Conservation (phyloP, 306 rosid genomes). For the Styphnolobium japonicum region DNA sequence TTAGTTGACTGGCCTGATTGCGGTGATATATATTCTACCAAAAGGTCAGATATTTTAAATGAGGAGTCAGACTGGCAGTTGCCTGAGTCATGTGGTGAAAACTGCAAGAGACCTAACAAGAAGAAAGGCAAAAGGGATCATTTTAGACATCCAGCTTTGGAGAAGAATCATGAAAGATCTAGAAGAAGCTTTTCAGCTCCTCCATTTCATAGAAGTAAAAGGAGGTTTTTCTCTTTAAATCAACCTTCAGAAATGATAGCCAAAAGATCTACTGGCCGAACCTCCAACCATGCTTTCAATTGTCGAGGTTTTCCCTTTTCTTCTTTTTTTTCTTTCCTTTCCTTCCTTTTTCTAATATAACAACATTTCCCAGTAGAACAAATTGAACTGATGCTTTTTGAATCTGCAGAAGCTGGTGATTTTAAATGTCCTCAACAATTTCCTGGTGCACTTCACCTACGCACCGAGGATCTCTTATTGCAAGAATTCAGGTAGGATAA, state of each 20-base stretch:
- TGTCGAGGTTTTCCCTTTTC: slow-evolving; percentile 43
- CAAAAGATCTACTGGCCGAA: slow-evolving; percentile 29
- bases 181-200: slow-evolving; percentile 84
- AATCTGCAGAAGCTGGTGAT: slow-evolving; percentile 44
- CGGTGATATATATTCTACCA: slow-evolving; percentile 23
- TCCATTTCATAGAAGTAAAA: slow-evolving; percentile 65
- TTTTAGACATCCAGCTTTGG: slow-evolving; percentile 28
- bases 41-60: slow-evolving; percentile 30
- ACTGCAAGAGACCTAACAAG: slow-evolving; percentile 26
- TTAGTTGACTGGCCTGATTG: slow-evolving; percentile 33
- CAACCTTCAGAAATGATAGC: slow-evolving; percentile 36
- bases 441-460: slow-evolving; percentile 18
- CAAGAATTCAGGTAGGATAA: slow-evolving; percentile 44
- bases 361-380: slow-evolving; percentile 9
- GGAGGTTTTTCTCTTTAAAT: slow-evolving; percentile 52
- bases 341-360: slow-evolving; percentile 3
- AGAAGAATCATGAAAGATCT: slow-evolving; percentile 39
- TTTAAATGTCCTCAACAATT: slow-evolving; percentile 34
- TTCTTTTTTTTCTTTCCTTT: not conserved
- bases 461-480: slow-evolving; percentile 35
- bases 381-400: slow-evolving; percentile 23
- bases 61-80: slow-evolving; percentile 39
- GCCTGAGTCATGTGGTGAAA: slow-evolving; percentile 27
- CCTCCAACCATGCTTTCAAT: slow-evolving; percentile 31
- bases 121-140: slow-evolving; percentile 29